Conservation (phyloP, 371 early-diverging fungal genomes). For the Cokeromyces recurvatus region DNA sequence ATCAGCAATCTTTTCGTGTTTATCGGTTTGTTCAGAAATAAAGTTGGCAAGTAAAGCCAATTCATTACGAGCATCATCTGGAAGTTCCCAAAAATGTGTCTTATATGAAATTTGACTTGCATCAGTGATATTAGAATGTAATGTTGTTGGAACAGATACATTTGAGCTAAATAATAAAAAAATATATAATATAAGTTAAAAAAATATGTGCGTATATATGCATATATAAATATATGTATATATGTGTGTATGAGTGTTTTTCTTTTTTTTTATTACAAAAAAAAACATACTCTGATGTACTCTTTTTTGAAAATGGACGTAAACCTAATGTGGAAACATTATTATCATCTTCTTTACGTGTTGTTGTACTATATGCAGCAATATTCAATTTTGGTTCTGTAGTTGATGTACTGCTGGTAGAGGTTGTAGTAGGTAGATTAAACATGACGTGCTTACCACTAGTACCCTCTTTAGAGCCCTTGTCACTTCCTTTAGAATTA, state of each 20-base stretch:
- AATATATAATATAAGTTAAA: neutral
- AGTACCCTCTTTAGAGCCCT: too few species aligned
- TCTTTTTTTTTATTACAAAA: too few species aligned
- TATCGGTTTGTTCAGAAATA: constrained; percentile 14
- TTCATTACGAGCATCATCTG: constrained; percentile 15
- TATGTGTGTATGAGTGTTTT: too few species aligned
- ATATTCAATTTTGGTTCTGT: constrained; percentile 4
- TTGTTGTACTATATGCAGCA: constrained; percentile 9
- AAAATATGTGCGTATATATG: neutral
- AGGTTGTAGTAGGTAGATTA: neutral
- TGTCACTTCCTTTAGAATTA: neutral
- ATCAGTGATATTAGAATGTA: constrained; percentile 9
- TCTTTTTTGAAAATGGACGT: neutral
- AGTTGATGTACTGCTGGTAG: too few species aligned
- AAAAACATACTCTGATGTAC: constrained; percentile 4
- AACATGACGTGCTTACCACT: constrained; percentile 1
- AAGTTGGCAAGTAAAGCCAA: constrained; percentile 14
- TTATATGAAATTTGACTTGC: constrained; percentile 14
- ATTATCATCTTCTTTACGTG: neutral
- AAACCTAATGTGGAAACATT: neutral
- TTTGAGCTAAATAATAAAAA: too few species aligned
- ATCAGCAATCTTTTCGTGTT: constrained; percentile 6
- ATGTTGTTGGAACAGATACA: constrained; percentile 1
- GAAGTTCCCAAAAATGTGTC: constrained; percentile 18
- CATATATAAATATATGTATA: neutral